Conservation (phyloP, 1,139 yeast species). For the Hemisphaericaspora xylofermentans region DNA sequence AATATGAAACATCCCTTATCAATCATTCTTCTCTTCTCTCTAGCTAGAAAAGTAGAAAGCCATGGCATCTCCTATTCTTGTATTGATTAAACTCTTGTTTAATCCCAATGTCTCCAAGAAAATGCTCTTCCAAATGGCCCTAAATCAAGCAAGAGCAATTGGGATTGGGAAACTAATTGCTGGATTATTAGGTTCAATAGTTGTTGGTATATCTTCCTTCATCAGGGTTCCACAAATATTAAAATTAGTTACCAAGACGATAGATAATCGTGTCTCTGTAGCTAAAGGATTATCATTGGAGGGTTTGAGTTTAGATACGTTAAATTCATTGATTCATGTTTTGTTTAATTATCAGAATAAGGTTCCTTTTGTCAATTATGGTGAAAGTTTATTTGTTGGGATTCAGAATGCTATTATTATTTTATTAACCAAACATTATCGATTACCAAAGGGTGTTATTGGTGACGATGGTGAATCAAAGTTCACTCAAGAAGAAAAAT, state of each 20-base stretch:
- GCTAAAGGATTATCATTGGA: constrained; percentile 41
- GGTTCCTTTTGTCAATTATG: constrained; percentile 41
- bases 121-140: constrained; percentile 40
- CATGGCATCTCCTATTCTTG: constrained; percentile 27
- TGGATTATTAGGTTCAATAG: constrained; percentile 32
- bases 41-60: no score
- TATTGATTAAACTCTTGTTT: constrained; percentile 32
- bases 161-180: constrained; percentile 40
- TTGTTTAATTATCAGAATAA: constrained; percentile 38
- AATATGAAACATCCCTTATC: no score
- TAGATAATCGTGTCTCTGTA: constrained; percentile 30
- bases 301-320: constrained; percentile 38
- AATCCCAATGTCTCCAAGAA: constrained; percentile 44
- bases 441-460: constrained; percentile 21
- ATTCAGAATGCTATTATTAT: constrained; percentile 41
- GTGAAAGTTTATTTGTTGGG: constrained; percentile 43
- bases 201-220: constrained; percentile 43
- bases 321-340: constrained; percentile 42
- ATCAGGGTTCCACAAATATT: constrained; percentile 45
- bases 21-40: no score
- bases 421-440: constrained; percentile 38
- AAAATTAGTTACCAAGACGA: constrained; percentile 29
- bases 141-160: constrained; percentile 34
- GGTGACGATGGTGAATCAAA: constrained; percentile 16
- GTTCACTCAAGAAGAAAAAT: constrained; percentile 16